phyloP scores from a whole-genome alignment of 208 protist species.

The Crithidia brevicula region DNA sequence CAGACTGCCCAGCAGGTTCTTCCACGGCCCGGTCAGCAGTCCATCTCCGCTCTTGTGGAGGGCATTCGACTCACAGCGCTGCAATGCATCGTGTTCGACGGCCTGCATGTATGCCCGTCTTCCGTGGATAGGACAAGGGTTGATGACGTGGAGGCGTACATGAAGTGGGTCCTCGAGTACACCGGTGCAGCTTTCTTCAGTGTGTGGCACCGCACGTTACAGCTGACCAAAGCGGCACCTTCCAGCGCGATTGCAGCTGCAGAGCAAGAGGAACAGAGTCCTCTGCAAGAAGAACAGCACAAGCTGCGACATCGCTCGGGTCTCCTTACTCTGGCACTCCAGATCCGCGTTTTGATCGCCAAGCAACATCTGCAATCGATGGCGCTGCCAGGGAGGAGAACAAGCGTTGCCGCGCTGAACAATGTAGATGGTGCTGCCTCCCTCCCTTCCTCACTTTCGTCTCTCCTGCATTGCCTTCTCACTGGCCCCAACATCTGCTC shows the following conservation, averaged over 20 bases:
- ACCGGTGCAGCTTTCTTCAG: conserved; percentile 48
- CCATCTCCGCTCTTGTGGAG: conserved; percentile 59
- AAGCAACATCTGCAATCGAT: not conserved
- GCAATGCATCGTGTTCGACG: conserved; percentile 46
- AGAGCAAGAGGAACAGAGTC: conserved; percentile 2
- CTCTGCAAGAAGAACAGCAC: conserved; percentile 17
- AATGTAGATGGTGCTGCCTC: not conserved
- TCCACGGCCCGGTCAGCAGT: conserved; percentile 43
- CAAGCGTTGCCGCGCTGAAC: not conserved
- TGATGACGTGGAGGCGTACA: conserved; percentile 6
- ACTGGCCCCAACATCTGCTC: not conserved
- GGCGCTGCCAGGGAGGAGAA: not conserved
- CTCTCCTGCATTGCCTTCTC: conserved; percentile 16
- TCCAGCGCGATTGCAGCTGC: not conserved
- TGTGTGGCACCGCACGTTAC: conserved; percentile 37
- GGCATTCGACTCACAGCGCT: conserved; percentile 69
- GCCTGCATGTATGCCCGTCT: not conserved
- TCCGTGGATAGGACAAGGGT: not conserved
- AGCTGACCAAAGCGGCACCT: not conserved
- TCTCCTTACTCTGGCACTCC: conserved; percentile 21
- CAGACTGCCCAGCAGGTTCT: conserved; percentile 66
- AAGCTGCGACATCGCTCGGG: conserved; percentile 25
- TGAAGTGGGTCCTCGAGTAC: conserved; percentile 25
- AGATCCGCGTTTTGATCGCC: conserved; percentile 22
- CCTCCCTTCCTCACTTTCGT: conserved; percentile 24